Percentiles rank a stretch among this genome's conserved stretches.
Conservation (phyloP, 495 filamentous ascomycete genomes). For the Hypoxylon trugodes region DNA sequence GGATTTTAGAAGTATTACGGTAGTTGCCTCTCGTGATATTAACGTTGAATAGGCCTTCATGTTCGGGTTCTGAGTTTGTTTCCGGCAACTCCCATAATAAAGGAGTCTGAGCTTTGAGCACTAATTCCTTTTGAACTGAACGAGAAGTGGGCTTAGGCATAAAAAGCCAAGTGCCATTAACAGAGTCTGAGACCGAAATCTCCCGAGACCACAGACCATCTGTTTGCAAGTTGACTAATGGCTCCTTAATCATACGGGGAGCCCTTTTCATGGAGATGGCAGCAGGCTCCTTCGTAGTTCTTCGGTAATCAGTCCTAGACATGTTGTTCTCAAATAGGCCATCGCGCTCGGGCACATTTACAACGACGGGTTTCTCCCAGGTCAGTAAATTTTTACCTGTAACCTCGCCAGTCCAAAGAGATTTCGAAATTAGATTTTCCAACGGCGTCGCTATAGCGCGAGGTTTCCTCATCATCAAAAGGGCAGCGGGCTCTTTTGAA, state of each 20-base stretch:
- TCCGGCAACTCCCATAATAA: constrained; percentile 19
- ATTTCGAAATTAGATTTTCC: constrained; percentile 38
- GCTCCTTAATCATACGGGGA: constrained; percentile 26
- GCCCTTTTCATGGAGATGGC: constrained; percentile 43
- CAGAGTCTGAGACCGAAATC: background rate
- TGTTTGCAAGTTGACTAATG: constrained; percentile 18
- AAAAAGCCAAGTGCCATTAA: constrained; percentile 6
- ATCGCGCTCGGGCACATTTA: constrained; percentile 5
- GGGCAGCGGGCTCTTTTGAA: constrained; percentile 33
- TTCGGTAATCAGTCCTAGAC: constrained; percentile 41
- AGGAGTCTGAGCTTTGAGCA: background rate
- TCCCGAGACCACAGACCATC: constrained; percentile 29
- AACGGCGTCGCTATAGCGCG: constrained; percentile 33
- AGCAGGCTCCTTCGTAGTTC: constrained; percentile 47
- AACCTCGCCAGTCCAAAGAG: constrained; percentile 39
- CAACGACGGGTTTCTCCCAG: constrained; percentile 38
- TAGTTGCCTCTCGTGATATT: constrained; percentile 21
- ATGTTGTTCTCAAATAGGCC: constrained; percentile 40
- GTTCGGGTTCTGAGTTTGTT: constrained; percentile 1
- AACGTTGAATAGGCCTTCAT: constrained; percentile 22
- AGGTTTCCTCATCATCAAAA: constrained; percentile 32
- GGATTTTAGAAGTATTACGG: constrained; percentile 21
- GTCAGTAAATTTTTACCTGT: constrained; percentile 17
- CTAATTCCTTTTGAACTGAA: background rate
- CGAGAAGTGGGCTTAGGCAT: constrained; percentile 2